A percentile compares a stretch with the other conserved stretches of the same genome.
These are phyloP conservation scores for Rhizomucor miehei DNA, from an alignment of 371 early-diverging fungal genomes.

Conservation along the genomic window DNA sequence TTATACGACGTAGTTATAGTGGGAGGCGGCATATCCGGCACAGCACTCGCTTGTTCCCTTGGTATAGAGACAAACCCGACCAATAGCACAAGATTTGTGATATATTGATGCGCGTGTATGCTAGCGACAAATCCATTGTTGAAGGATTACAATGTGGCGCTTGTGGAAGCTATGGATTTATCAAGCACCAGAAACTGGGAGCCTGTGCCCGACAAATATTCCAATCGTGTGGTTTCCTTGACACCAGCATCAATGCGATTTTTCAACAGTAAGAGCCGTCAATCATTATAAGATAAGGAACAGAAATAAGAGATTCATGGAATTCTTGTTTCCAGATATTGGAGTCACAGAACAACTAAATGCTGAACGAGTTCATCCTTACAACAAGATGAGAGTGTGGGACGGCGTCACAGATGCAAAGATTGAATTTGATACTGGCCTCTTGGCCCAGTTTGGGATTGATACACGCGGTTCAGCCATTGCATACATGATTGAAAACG, in stretches of 20 bases:
- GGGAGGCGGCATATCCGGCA: constrained; percentile 94
- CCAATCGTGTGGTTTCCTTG: constrained; percentile 74
- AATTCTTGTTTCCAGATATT: constrained; percentile 39
- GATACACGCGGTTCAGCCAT: constrained; percentile 21
- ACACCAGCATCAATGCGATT: constrained; percentile 59
- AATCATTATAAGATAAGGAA: no score
- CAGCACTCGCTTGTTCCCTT: constrained; percentile 79
- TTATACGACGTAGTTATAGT: constrained; percentile 81
- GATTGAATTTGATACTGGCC: constrained; percentile 58
- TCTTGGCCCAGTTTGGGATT: constrained; percentile 13
- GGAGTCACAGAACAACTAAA: constrained; percentile 64
- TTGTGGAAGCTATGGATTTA: constrained; percentile 77
- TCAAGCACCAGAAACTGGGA: constrained; percentile 45
- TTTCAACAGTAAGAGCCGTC: constrained; percentile 34
- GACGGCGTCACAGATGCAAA: constrained; percentile 69
- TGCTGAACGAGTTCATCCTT: constrained; percentile 50
- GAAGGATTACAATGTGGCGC: constrained; percentile 55
- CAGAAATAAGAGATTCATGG: no score
- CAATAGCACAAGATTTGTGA: no score
- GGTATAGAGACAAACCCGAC: constrained; percentile 47
- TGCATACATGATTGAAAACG: constrained; percentile 59
- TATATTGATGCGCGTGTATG: constrained; percentile 15
- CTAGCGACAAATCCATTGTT: constrained; percentile 58
- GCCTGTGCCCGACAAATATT: constrained; percentile 49
- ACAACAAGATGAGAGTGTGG: constrained; percentile 72